These are phyloP conservation scores for Solanum hybrid DNA, from an alignment of 305 asterid species.

Conservation along the genomic window DNA sequence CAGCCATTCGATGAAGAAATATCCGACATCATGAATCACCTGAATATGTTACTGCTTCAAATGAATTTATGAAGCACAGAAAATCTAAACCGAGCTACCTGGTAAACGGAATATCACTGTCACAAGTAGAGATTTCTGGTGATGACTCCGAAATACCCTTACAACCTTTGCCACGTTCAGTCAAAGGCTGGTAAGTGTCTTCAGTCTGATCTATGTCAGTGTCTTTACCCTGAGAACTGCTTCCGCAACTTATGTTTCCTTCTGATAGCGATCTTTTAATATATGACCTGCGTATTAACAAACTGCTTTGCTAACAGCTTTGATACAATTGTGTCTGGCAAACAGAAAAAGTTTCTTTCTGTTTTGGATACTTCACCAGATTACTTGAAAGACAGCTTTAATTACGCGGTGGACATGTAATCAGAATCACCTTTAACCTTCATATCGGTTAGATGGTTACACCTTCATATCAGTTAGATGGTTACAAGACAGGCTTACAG, in stretches of 20 bases:
- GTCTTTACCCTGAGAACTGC: conserved; percentile 45
- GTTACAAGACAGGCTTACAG: neutral
- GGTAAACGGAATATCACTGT: conserved; percentile 36
- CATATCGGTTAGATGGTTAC: neutral
- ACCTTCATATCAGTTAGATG: conserved; percentile 2
- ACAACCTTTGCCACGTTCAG: conserved; percentile 20
- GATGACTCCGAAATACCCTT: conserved; percentile 49
- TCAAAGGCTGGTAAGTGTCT: conserved; percentile 31
- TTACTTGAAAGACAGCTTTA: neutral
- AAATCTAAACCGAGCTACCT: conserved; percentile 30
- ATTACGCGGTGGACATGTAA: neutral
- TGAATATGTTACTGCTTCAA: neutral
- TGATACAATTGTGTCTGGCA: conserved; percentile 2
- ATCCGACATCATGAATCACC: conserved; percentile 2
- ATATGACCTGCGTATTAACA: conserved; percentile 34
- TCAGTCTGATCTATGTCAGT: conserved; percentile 30
- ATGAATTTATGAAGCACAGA: neutral
- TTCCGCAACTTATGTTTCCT: conserved; percentile 64
- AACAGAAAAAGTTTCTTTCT: conserved; percentile 2
- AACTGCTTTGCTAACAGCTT: conserved; percentile 7
- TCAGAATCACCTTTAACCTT: neutral
- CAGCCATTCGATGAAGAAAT: neutral
- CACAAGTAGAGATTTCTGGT: conserved; percentile 59
- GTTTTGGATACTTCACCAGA: neutral
- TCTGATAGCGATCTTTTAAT: conserved; percentile 83